Evolutionary conservation across 768 basidiomycete species (phyloP).

Genomic region (Podaxis carcinomalis): DNA sequence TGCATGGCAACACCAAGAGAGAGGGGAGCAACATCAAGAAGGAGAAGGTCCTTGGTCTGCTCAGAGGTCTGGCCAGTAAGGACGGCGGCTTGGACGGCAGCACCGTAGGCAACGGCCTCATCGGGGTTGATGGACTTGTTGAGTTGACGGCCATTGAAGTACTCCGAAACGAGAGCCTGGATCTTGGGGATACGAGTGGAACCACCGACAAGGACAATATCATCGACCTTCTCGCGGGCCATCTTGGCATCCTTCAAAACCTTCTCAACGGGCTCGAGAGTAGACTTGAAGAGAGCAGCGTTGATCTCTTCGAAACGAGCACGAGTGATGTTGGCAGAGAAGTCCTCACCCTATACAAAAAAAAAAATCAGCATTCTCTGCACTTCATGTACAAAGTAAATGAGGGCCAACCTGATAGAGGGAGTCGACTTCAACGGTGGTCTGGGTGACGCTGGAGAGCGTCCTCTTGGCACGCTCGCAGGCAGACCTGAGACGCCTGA

Average conservation of each 20-base stretch:
- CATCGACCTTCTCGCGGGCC: slow-evolving; percentile 93
- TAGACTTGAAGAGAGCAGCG: slow-evolving; percentile 91
- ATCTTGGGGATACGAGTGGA: slow-evolving; percentile 99
- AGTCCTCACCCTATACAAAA: slow-evolving; percentile 78
- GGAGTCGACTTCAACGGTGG: slow-evolving; percentile 99
- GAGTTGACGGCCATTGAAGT: slow-evolving; percentile 94
- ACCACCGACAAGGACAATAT: slow-evolving; percentile 99
- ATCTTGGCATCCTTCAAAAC: slow-evolving; percentile 99
- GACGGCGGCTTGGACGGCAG: slow-evolving; percentile 98
- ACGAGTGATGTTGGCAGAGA: slow-evolving; percentile 97
- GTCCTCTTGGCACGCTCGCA: slow-evolving; percentile 99
- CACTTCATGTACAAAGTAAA: background rate
- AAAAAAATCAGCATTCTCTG: background rate
- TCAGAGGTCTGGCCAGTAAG: slow-evolving; percentile 98
- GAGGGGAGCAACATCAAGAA: slow-evolving; percentile 97
- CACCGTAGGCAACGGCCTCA: slow-evolving; percentile 99
- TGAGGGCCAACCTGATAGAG: slow-evolving; percentile 72
- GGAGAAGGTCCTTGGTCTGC: slow-evolving; percentile 96
- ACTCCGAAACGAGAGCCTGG: slow-evolving; percentile 96
- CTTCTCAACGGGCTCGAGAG: slow-evolving; percentile 97
- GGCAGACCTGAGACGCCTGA: slow-evolving; percentile 92
- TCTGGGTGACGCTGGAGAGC: slow-evolving; percentile 96
- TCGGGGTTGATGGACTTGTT: slow-evolving; percentile 99
- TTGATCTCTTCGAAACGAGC: slow-evolving; percentile 99
- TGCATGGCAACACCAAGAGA: slow-evolving; percentile 99